phyloP scores from a whole-genome alignment of 495 filamentous ascomycete species.

The Rhizodiscina lignyota region DNA sequence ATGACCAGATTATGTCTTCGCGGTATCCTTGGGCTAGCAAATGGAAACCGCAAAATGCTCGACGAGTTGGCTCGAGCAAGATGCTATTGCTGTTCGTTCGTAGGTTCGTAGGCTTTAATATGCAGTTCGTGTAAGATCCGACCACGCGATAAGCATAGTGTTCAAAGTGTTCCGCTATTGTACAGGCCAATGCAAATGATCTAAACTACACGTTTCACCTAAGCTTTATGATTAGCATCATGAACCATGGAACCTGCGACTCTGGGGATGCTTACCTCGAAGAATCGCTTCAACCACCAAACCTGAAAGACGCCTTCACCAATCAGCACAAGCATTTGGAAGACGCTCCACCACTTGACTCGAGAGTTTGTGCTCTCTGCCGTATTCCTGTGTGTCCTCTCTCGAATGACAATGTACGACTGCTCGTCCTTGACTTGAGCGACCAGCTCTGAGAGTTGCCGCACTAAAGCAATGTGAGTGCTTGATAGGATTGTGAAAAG shows the following conservation, averaged over 20 bases:
- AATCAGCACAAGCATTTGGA: slow-evolving; percentile 77
- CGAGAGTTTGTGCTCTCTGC: slow-evolving; percentile 94
- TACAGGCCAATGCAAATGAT: too few relatives aligned
- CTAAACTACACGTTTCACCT: not conserved
- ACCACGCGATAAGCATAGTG: too few relatives aligned
- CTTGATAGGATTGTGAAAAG: not conserved
- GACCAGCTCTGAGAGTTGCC: slow-evolving; percentile 67
- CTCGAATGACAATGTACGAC: slow-evolving; percentile 87
- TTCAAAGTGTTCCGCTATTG: too few relatives aligned
- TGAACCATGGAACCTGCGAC: too few relatives aligned
- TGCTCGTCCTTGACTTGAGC: slow-evolving; percentile 94
- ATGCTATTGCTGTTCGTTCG: too few relatives aligned
- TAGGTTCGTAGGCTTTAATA: too few relatives aligned
- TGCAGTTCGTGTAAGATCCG: too few relatives aligned
- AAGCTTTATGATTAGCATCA: too few relatives aligned
- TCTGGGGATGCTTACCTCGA: slow-evolving; percentile 72
- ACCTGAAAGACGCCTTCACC: slow-evolving; percentile 95
- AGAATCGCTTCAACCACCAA: slow-evolving; percentile 98
- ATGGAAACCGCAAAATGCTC: too few relatives aligned
- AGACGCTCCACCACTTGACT: slow-evolving; percentile 99
- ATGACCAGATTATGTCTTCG: too few relatives aligned
- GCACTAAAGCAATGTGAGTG: slow-evolving; percentile 40
- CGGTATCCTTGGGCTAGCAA: too few relatives aligned
- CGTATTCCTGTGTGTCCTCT: slow-evolving; percentile 92
- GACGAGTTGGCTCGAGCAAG: too few relatives aligned